Conservation (phyloP, 306 rosid species). For the Morella rubra region DNA sequence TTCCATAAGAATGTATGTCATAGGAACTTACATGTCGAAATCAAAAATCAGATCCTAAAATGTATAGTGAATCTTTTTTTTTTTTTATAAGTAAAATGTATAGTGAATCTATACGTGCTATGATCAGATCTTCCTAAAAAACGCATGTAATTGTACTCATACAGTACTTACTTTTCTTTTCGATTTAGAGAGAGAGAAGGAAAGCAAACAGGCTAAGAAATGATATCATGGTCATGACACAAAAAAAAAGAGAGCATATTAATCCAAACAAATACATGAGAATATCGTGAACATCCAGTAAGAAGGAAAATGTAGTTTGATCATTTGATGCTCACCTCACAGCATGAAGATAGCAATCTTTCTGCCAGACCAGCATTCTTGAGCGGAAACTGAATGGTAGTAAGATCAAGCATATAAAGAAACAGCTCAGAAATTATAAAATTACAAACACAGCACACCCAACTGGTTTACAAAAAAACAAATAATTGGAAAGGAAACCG, state of each 20-base stretch:
- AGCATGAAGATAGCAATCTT: slow-evolving; percentile 67
- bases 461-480: slow-evolving; percentile 14
- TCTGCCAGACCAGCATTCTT: slow-evolving; percentile 68
- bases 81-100: no score
- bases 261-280: neutral
- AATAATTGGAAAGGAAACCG: neutral
- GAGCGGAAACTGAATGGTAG: slow-evolving; percentile 57
- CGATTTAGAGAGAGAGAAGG: neutral
- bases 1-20: neutral
- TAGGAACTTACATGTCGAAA: neutral
- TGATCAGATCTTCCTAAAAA: neutral
- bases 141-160: neutral
- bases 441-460: slow-evolving; percentile 5
- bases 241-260: neutral
- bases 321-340: slow-evolving; percentile 59
- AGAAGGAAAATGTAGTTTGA: slow-evolving; percentile 3
- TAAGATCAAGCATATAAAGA: slow-evolving; percentile 28
- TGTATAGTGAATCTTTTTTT: neutral
- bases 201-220: neutral
- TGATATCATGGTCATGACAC: neutral
- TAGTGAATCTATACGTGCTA: neutral
- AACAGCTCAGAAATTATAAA: slow-evolving; percentile 18
- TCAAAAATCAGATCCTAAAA: neutral
- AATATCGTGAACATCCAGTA: slow-evolving; percentile 9
- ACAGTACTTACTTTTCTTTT: neutral